Percentiles rank a stretch among this genome's conserved stretches.
Evolutionary conservation across 306 rosid species (phyloP).

Genomic region (Cucurbita moschata): DNA sequence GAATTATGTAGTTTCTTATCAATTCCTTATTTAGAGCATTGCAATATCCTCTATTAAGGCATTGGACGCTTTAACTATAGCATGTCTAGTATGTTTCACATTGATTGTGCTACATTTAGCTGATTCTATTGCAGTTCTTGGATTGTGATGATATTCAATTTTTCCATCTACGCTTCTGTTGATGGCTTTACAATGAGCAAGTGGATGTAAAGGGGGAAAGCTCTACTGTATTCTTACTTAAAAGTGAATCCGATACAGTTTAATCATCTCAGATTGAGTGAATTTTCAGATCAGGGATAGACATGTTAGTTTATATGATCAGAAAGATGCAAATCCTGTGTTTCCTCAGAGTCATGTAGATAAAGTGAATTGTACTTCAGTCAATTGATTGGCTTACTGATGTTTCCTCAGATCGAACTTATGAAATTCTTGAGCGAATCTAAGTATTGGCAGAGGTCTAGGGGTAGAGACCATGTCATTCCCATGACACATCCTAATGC

Average conservation of each 20-base stretch:
- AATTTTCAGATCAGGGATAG: neutral
- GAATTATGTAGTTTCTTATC: neutral
- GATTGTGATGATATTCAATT: neutral
- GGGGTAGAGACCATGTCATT: constrained; percentile 79
- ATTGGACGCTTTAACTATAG: neutral
- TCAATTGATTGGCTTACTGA: neutral
- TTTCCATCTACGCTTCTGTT: neutral
- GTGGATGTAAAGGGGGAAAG: neutral
- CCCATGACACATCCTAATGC: constrained; percentile 98
- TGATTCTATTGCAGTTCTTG: neutral
- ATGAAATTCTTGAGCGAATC: constrained; percentile 45
- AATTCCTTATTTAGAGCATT: neutral
- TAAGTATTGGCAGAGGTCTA: constrained; percentile 67
- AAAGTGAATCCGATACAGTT: neutral
- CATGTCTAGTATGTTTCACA: neutral
- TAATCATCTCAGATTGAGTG: too few relatives aligned
- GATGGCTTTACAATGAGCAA: neutral
- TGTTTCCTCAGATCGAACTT: constrained; percentile 56
- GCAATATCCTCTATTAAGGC: neutral
- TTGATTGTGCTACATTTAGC: neutral
- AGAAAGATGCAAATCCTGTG: neutral
- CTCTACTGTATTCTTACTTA: neutral
- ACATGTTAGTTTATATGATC: neutral
- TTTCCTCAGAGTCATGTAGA: neutral
- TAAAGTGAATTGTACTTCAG: neutral